Percentiles rank a stretch among this genome's conserved stretches.
Evolutionary conservation across 768 basidiomycete species (phyloP).

Genomic region (Chlorophyllum brunneum): DNA sequence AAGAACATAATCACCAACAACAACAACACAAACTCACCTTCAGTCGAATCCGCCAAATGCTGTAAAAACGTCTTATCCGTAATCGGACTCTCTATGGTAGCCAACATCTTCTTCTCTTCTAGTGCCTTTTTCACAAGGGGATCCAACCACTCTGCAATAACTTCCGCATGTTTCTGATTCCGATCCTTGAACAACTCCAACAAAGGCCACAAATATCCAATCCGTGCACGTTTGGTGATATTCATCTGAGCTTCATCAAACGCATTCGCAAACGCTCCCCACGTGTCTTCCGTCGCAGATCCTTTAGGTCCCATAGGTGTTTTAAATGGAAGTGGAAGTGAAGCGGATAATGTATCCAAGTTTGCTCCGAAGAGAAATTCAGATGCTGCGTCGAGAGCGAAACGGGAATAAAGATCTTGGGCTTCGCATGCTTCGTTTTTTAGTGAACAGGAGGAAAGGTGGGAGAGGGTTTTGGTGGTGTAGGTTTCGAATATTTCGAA

Average conservation of each 20-base stretch:
- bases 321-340: conserved; percentile 46
- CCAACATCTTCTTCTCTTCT: conserved; percentile 35
- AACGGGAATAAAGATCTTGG: conserved; percentile 65
- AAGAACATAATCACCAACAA: background rate
- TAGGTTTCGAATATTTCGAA: conserved; percentile 65
- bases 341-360: conserved; percentile 53
- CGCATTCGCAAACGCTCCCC: conserved; percentile 58
- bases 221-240: conserved; percentile 42
- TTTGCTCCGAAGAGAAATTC: conserved; percentile 71
- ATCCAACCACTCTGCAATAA: conserved; percentile 58
- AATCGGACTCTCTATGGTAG: conserved; percentile 32
- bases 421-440: conserved; percentile 48
- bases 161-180: conserved; percentile 41
- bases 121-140: conserved; percentile 57
- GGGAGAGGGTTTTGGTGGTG: conserved; percentile 40
- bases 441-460: conserved; percentile 39
- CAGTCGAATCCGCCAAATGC: conserved; percentile 61
- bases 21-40: conserved; percentile 38
- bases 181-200: conserved; percentile 56
- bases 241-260: conserved; percentile 56
- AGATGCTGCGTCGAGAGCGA: conserved; percentile 68
- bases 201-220: conserved; percentile 59
- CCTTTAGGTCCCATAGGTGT: conserved; percentile 52
- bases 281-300: conserved; percentile 53
- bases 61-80: conserved; percentile 63